Evolutionary conservation across 2,329 filamentous ascomycete species (phyloP).

Genomic region (Colletotrichum paranaense): DNA sequence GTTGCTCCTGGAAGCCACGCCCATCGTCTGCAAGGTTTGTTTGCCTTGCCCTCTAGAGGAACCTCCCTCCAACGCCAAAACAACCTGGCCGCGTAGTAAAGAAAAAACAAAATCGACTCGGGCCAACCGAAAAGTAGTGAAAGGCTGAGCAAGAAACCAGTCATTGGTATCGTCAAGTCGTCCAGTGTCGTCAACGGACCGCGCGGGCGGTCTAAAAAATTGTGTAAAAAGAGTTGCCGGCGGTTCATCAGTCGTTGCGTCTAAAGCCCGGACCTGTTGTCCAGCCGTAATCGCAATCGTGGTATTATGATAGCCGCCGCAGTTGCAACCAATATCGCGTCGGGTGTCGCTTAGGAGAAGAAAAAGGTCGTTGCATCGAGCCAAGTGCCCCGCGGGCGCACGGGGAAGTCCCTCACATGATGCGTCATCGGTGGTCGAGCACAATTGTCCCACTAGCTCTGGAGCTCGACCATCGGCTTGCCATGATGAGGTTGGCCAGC

Average conservation of each 20-base stretch:
- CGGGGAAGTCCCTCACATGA: slow-evolving; percentile 7
- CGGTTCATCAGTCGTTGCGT: slow-evolving; percentile 21
- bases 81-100: slow-evolving; percentile 27
- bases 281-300: slow-evolving; percentile 5
- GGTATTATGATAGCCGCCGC: slow-evolving; percentile 7
- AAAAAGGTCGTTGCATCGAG: slow-evolving; percentile 14
- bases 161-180: slow-evolving; percentile 38
- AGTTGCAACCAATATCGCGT: background rate
- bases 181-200: slow-evolving; percentile 34
- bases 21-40: slow-evolving; percentile 14
- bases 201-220: slow-evolving; percentile 23
- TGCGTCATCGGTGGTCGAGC: slow-evolving; percentile 17
- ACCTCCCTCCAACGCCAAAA: slow-evolving; percentile 35
- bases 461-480: slow-evolving; percentile 34
- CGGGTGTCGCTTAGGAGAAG: slow-evolving; percentile 10
- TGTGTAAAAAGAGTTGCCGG: slow-evolving; percentile 20
- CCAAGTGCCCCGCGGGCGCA: slow-evolving; percentile 13
- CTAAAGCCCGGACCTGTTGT: background rate
- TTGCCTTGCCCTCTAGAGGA: slow-evolving; percentile 25
- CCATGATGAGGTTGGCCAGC: slow-evolving; percentile 15
- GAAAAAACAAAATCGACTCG: slow-evolving; percentile 16
- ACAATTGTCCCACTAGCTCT: slow-evolving; percentile 33
- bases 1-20: slow-evolving; percentile 22
- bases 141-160: slow-evolving; percentile 26
- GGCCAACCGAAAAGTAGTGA: slow-evolving; percentile 27